Evolutionary conservation across 495 filamentous ascomycete species (phyloP).

Genomic region (Talaromyces thailandensis): DNA sequence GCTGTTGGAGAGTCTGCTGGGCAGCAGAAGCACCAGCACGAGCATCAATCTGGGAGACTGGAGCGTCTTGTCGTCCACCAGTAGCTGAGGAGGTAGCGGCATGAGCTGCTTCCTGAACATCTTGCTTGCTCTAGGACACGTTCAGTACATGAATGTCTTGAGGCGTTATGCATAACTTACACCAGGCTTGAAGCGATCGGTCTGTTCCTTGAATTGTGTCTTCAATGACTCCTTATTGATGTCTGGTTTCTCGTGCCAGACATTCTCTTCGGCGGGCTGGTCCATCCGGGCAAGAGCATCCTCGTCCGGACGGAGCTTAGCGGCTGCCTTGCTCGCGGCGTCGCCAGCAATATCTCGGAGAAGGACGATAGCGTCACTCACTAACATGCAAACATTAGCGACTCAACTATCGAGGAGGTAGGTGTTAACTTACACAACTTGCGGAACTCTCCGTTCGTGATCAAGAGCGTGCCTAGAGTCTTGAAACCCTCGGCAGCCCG

Average conservation of each 20-base stretch:
- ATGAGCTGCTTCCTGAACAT: conserved; percentile 45
- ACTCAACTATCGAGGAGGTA: not conserved
- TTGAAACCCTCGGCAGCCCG: conserved; percentile 77
- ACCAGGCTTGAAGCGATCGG: conserved; percentile 53
- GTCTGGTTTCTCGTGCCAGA: conserved; percentile 86
- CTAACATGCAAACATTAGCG: conserved; percentile 28
- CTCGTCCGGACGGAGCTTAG: conserved; percentile 64
- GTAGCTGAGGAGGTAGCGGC: conserved; percentile 43
- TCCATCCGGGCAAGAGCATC: conserved; percentile 75
- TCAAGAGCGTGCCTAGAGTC: conserved; percentile 78
- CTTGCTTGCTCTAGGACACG: conserved; percentile 9
- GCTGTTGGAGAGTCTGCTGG: conserved; percentile 37
- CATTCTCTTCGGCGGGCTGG: conserved; percentile 74
- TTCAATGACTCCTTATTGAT: conserved; percentile 63
- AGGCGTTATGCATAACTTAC: conserved; percentile 17
- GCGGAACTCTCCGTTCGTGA: conserved; percentile 94
- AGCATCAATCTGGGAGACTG: conserved; percentile 43
- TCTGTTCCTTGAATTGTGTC: conserved; percentile 50
- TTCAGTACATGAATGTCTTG: not conserved
- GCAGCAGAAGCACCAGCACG: conserved; percentile 39
- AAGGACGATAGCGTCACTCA: conserved; percentile 77
- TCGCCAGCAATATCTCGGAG: conserved; percentile 87
- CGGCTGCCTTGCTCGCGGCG: conserved; percentile 75
- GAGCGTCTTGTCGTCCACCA: conserved; percentile 35
- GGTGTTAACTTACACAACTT: conserved; percentile 64